Base-by-base conservation (phyloP, 2,329 filamentous ascomycete genomes). In the Beauveria sp. region DNA sequence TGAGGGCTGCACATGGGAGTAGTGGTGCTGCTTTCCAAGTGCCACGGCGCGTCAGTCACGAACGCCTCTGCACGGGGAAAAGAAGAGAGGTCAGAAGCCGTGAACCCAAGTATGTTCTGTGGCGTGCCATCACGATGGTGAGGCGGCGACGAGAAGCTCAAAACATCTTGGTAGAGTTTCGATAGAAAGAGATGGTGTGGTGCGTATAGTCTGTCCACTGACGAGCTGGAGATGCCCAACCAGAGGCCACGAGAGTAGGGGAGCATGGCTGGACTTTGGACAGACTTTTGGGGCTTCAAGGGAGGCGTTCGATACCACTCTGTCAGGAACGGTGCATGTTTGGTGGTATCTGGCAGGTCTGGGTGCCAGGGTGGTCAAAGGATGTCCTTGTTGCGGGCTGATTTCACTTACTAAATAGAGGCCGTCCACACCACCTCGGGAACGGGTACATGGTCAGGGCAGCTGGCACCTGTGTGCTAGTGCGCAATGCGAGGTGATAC, bases 291-390 rank as follows among this genome's bases (percentile, higher is more conserved):
- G 22, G 55, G 45, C 55, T 49, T 60, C 48, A 40, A 52, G 16
- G 26, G 48, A 60, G 57, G 57, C 57, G 57, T 46, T 50, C 48
- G 57, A 60, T 60, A 45, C 48, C 22, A 52, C 57, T 52, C 57
- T 60, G 57, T 60, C 57, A 60, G 57, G 57, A 52, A 60, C 57
- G n/a, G 26, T 26, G 40, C 48, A 45, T 24, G 38, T 3, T 24
- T 26, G 20, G n/a, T 10, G 22, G n/a, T 18, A 3, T 56, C 18
- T 46, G 53, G 53, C 22, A 16, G 22, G 42, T 43, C n/a, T 43
- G 18, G 42, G 18, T 43, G 42, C 42, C 24, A 20, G 28, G 49
- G 10, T 48, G 20, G 24, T 45, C 22, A 8, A 20, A 48, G 40
- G 9, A 43, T 43, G 34, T 14, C 8, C 8, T 50, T 42, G 7